phyloP scores from a whole-genome alignment of 1,139 yeast species.

The Kodamaea sp. region DNA sequence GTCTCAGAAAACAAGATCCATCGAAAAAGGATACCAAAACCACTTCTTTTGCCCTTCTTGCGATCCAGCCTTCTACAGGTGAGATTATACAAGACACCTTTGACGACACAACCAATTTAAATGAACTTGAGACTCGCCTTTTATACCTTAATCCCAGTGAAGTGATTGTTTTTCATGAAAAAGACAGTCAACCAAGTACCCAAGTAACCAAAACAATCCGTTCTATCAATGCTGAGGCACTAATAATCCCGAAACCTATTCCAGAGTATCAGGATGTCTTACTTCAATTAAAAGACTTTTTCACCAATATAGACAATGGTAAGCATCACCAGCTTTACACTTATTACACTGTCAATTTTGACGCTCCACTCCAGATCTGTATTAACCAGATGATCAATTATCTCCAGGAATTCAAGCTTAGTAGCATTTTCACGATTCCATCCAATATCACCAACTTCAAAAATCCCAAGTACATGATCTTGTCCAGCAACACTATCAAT shows the following conservation, averaged over 20 bases:
- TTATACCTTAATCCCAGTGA: constrained; percentile 78
- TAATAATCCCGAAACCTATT: constrained; percentile 11
- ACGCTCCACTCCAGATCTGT: constrained; percentile 36
- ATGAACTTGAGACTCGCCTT: constrained; percentile 71
- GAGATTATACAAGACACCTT: constrained; percentile 74
- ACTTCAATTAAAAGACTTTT: constrained; percentile 16
- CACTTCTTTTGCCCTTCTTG: constrained; percentile 49
- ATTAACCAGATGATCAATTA: constrained; percentile 52
- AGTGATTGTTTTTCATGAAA: constrained; percentile 46
- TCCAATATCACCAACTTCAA: constrained; percentile 56
- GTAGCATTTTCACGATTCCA: constrained; percentile 53
- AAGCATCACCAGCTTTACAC: constrained; percentile 21
- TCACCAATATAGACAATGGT: constrained; percentile 15
- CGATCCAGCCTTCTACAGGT: constrained; percentile 78
- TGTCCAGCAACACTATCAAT: constrained; percentile 67
- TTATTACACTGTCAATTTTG: constrained; percentile 26
- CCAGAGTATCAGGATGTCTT: constrained; percentile 1
- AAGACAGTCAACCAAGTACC: not conserved
- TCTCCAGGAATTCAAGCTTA: constrained; percentile 62
- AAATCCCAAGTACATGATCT: constrained; percentile 56
- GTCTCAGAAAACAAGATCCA: not conserved
- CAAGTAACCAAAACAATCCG: constrained; percentile 9
- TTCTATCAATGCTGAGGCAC: constrained; percentile 17
- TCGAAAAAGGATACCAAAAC: constrained; percentile 9
- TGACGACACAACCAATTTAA: constrained; percentile 51